phyloP scores from a whole-genome alignment of 768 basidiomycete genomes.

The Amanita pseudoporphyria region DNA sequence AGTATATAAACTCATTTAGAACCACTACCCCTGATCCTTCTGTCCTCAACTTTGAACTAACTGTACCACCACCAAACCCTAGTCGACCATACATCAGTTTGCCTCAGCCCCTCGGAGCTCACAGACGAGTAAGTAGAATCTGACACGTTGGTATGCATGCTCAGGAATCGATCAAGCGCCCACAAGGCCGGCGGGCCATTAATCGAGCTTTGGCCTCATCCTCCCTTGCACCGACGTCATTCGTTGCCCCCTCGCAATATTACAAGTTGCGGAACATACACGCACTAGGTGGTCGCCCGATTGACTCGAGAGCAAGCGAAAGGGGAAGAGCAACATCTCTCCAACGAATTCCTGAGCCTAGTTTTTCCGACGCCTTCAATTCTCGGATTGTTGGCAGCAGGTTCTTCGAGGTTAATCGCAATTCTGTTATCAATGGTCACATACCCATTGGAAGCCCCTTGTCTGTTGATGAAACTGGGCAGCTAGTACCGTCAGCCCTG shows the following conservation, averaged over 20 bases:
- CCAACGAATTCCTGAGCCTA: slow-evolving; percentile 17
- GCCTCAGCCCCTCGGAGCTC: slow-evolving; percentile 44
- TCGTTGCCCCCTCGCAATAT: slow-evolving; percentile 71
- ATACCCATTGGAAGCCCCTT: slow-evolving; percentile 53
- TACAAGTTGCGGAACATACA: slow-evolving; percentile 61
- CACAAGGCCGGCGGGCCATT: slow-evolving; percentile 36
- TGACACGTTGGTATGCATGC: background rate
- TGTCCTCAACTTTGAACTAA: slow-evolving; percentile 45
- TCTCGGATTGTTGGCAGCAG: slow-evolving; percentile 57
- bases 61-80: slow-evolving; percentile 28
- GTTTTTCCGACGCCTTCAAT: slow-evolving; percentile 49
- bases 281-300: slow-evolving; percentile 51
- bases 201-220: slow-evolving; percentile 61
- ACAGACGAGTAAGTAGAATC: slow-evolving; percentile 19
- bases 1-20: slow-evolving; percentile 68
- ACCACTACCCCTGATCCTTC: slow-evolving; percentile 68
- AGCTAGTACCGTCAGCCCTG: slow-evolving; percentile 27
- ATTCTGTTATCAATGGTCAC: slow-evolving; percentile 47
- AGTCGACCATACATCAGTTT: slow-evolving; percentile 56
- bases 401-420: slow-evolving; percentile 63
- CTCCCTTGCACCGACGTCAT: slow-evolving; percentile 67
- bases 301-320: slow-evolving; percentile 24
- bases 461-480: slow-evolving; percentile 40
- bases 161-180: slow-evolving; percentile 15
- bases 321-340: slow-evolving; percentile 20